Percentiles rank a stretch among this genome's conserved stretches.
Conservation (phyloP, 108 stramenopile species). For the Cyclostephanos tholiformis region DNA sequence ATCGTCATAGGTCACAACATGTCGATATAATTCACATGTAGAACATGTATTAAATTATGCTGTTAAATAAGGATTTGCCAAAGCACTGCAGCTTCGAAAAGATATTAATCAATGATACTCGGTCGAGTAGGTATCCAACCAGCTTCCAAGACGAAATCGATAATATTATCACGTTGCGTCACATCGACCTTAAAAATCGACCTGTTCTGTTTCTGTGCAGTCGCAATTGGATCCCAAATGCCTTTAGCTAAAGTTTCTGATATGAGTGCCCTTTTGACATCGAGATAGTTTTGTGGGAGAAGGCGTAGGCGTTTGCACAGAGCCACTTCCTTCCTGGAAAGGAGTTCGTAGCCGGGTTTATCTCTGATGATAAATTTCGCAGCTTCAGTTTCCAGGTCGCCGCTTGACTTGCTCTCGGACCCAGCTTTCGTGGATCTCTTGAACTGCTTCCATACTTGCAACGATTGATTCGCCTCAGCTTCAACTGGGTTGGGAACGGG, state of each 20-base stretch:
- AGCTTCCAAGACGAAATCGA: slow-evolving; percentile 80
- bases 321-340: slow-evolving; percentile 68
- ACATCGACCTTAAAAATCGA: slow-evolving; percentile 76
- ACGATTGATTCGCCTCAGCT: slow-evolving; percentile 38
- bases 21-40: too few species aligned
- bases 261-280: slow-evolving; percentile 81
- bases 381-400: not conserved
- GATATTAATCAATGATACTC: slow-evolving; percentile 8
- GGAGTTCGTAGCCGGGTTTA: slow-evolving; percentile 62
- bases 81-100: not conserved
- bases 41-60: slow-evolving; percentile 7
- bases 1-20: not conserved
- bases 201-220: slow-evolving; percentile 26
- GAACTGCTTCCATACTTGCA: slow-evolving; percentile 44
- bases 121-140: slow-evolving; percentile 77
- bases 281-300: slow-evolving; percentile 69
- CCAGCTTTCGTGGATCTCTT: slow-evolving; percentile 11
- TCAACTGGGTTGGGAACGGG: not conserved
- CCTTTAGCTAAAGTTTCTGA: slow-evolving; percentile 68
- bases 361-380: slow-evolving; percentile 35
- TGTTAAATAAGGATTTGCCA: not conserved
- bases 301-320: slow-evolving; percentile 67
- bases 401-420: slow-evolving; percentile 2
- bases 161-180: slow-evolving; percentile 62
- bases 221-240: slow-evolving; percentile 52